A percentile compares a stretch with the other conserved stretches of the same genome.
phyloP scores from a whole-genome alignment of 2,329 filamentous ascomycete species.

The Teratosphaeria destructans region DNA sequence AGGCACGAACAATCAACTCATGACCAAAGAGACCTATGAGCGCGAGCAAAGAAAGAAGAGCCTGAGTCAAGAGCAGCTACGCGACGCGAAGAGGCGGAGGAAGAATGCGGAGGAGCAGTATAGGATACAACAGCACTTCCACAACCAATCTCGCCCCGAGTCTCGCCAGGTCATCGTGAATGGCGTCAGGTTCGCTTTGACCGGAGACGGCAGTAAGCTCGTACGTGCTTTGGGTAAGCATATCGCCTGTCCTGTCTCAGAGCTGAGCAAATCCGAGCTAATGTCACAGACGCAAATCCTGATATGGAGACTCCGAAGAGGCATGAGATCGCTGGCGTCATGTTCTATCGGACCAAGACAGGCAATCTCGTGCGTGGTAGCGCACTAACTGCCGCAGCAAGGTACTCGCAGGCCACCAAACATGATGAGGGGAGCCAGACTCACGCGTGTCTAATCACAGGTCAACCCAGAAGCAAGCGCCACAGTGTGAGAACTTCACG shows the following conservation, averaged over 20 bases:
- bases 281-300: conserved; percentile 12
- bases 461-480: conserved; percentile 5
- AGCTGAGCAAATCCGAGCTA: conserved; percentile 5
- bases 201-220: conserved; percentile 72
- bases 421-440: background rate
- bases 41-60: conserved; percentile 58
- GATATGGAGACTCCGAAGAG: conserved; percentile 58
- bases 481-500: conserved; percentile 25
- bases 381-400: conserved; percentile 5
- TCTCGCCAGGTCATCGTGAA: conserved; percentile 56
- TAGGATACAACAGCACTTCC: conserved; percentile 6
- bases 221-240: conserved; percentile 59
- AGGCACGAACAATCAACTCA: conserved; percentile 67
- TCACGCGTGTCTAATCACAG: background rate
- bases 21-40: conserved; percentile 69
- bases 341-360: conserved; percentile 75
- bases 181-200: conserved; percentile 63
- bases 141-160: background rate
- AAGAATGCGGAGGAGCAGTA: conserved; percentile 9
- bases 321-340: conserved; percentile 62
- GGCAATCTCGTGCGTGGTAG: conserved; percentile 65
- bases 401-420: conserved; percentile 14
- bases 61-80: conserved; percentile 62
- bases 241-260: background rate
- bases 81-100: conserved; percentile 43